Conservation (phyloP, 2,329 filamentous ascomycete genomes). For the Cercospora sp. region DNA sequence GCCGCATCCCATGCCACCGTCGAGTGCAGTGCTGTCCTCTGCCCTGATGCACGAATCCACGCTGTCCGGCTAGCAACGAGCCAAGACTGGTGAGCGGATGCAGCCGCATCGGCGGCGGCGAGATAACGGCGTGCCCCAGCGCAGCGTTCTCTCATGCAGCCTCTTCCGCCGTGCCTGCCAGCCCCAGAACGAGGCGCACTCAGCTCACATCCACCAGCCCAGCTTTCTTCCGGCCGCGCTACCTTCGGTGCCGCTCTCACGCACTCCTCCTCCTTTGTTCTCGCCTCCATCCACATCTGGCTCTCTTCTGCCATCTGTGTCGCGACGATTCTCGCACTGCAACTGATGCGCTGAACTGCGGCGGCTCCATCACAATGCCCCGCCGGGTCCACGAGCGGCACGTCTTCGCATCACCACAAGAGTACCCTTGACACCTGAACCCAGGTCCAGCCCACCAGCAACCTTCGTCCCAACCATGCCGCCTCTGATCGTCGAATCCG, state of each 20-base stretch:
- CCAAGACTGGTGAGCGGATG: neutral
- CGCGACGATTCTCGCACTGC: neutral
- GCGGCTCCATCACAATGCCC: slow-evolving; percentile 16
- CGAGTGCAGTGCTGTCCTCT: neutral
- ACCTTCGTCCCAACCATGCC: slow-evolving; percentile 30
- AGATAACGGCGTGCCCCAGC: neutral
- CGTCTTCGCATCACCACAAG: slow-evolving; percentile 14
- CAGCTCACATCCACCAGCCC: neutral
- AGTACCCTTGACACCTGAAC: slow-evolving; percentile 16
- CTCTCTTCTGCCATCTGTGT: neutral
- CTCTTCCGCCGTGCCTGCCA: neutral
- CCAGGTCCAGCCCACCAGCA: neutral
- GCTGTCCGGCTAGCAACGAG: neutral
- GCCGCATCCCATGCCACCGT: neutral
- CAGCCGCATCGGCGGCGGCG: neutral
- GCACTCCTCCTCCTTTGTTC: neutral
- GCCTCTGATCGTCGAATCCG: slow-evolving; percentile 42
- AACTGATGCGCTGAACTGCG: neutral
- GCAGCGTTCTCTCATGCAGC: neutral
- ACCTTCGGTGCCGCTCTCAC: neutral
- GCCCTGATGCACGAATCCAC: neutral
- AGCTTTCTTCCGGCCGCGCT: neutral
- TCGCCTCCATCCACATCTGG: neutral
- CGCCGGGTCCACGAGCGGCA: slow-evolving; percentile 10
- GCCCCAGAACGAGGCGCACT: neutral